A percentile compares a stretch with the other conserved stretches of the same genome.
Evolutionary conservation across 441 rosid species (phyloP).

Genomic region (Raphanus hybrid): DNA sequence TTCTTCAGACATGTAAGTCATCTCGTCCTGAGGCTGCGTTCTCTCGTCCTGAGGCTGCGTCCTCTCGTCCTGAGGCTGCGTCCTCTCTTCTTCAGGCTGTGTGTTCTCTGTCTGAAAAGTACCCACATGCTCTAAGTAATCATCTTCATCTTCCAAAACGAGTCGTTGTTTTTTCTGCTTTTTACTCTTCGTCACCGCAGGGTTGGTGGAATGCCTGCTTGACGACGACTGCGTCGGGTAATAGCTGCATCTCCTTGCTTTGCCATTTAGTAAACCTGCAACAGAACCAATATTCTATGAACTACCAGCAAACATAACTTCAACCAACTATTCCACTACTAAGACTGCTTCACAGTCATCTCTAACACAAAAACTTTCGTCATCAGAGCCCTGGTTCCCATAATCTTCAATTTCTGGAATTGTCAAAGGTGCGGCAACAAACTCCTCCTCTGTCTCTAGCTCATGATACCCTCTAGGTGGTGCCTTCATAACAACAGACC

Average conservation of each 20-base stretch:
- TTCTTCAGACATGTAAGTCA: no score
- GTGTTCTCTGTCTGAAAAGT: no score
- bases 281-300: background rate
- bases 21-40: no score
- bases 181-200: background rate
- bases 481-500: no score
- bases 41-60: background rate
- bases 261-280: background rate
- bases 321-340: background rate
- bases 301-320: background rate
- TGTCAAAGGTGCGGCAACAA: background rate
- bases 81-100: background rate
- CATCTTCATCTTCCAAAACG: background rate
- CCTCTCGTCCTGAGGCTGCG: no score
- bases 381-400: background rate
- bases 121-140: background rate
- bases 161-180: background rate
- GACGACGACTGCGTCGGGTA: background rate
- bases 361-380: background rate
- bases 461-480: background rate
- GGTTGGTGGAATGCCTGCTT: background rate
- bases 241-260: background rate
- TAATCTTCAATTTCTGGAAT: background rate
- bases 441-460: background rate
- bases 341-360: background rate